phyloP scores from a whole-genome alignment of 306 rosid species.

The Argentina anserina region DNA sequence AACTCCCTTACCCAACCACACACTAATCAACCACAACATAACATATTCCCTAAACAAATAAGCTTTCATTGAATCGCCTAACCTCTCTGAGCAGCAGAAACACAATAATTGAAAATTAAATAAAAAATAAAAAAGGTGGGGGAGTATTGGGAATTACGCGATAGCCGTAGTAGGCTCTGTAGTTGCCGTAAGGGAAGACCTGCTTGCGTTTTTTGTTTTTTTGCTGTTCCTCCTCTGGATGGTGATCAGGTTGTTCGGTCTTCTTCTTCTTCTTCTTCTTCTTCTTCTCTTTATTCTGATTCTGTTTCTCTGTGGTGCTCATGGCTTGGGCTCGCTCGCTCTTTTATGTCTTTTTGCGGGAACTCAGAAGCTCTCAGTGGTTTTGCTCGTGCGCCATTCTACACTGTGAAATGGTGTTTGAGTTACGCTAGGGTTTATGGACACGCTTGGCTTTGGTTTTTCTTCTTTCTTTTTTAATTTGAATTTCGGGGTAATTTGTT shows the following conservation, averaged over 20 bases:
- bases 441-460: not conserved
- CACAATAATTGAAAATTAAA: not conserved
- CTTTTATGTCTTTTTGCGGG: not conserved
- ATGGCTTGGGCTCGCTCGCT: not conserved
- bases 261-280: constrained; percentile 20
- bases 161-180: constrained; percentile 82
- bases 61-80: not conserved
- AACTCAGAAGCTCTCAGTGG: not conserved
- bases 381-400: not conserved
- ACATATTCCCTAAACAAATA: not conserved
- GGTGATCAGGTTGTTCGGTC: constrained; percentile 2
- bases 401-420: not conserved
- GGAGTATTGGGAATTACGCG: constrained; percentile 40
- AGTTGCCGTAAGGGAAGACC: constrained; percentile 70
- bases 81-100: not conserved
- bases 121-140: not conserved
- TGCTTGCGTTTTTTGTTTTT: constrained; percentile 38
- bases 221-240: not conserved
- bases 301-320: constrained; percentile 5
- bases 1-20: not conserved
- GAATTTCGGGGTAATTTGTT: too few relatives aligned
- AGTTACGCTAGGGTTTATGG: constrained; percentile 6
- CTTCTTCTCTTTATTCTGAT: too few relatives aligned
- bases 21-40: not conserved
- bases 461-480: too few relatives aligned